A percentile compares a stretch with the other conserved stretches of the same genome.
Evolutionary conservation across 2,329 filamentous ascomycete genomes (phyloP).

Genomic region (Zymoseptoria pseudotritici): DNA sequence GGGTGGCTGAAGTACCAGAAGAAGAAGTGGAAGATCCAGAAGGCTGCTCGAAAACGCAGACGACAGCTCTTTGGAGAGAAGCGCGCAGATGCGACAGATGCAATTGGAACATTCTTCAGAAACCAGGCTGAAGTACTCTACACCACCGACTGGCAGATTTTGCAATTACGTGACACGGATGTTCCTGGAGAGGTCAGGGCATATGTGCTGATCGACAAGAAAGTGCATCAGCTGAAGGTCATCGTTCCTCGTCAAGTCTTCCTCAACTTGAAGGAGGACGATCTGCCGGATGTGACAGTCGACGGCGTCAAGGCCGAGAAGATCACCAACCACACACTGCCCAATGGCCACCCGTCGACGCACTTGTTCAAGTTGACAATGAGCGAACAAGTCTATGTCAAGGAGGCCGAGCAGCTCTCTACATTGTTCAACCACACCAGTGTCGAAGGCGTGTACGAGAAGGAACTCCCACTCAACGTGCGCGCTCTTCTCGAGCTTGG

Average conservation of each 20-base stretch:
- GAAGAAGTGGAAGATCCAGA: constrained; percentile 97
- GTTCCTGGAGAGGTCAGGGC: constrained; percentile 79
- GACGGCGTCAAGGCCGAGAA: constrained; percentile 84
- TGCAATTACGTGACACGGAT: constrained; percentile 78
- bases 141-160: constrained; percentile 87
- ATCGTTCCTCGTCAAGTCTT: constrained; percentile 85
- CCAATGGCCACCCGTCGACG: constrained; percentile 88
- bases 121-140: constrained; percentile 88
- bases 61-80: constrained; percentile 91
- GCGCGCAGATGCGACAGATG: constrained; percentile 52
- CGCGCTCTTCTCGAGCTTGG: constrained; percentile 84
- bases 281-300: constrained; percentile 81
- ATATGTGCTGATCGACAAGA: constrained; percentile 87
- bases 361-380: constrained; percentile 93
- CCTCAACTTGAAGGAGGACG: constrained; percentile 80
- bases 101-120: constrained; percentile 67
- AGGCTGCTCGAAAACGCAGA: constrained; percentile 74
- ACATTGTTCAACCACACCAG: constrained; percentile 83
- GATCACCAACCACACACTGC: constrained; percentile 83
- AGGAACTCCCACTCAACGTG: constrained; percentile 77
- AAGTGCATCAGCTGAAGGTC: constrained; percentile 80
- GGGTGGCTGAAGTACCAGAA: constrained; percentile 93
- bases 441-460: constrained; percentile 96
- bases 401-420: constrained; percentile 74
- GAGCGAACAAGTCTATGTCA: constrained; percentile 78